Percentiles rank a stretch among this genome's conserved stretches.
Conservation (phyloP, 768 basidiomycete genomes). For the Serendipita vermifera region DNA sequence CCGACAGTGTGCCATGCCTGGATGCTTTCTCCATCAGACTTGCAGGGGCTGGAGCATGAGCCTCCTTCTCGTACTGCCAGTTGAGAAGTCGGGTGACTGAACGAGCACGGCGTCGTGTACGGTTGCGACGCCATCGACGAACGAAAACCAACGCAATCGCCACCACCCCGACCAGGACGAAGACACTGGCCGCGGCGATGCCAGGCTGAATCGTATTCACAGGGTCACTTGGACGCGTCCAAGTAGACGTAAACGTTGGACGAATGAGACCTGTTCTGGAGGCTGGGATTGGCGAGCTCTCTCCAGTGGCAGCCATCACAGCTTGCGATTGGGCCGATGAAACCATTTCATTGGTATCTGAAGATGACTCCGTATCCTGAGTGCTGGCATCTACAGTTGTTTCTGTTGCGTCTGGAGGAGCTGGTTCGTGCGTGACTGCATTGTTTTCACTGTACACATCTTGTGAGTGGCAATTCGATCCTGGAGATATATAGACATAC, state of each 20-base stretch:
- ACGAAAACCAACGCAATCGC: not conserved
- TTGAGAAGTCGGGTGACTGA: conserved; percentile 2
- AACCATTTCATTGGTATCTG: too few relatives aligned
- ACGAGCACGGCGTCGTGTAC: not conserved
- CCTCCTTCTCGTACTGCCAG: not conserved
- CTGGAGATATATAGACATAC: too few relatives aligned
- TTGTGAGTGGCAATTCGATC: too few relatives aligned
- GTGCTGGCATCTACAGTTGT: too few relatives aligned
- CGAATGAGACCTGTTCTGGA: not conserved
- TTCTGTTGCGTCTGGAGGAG: too few relatives aligned
- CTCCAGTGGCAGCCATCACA: too few relatives aligned
- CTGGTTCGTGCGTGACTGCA: too few relatives aligned
- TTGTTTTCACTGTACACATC: too few relatives aligned
- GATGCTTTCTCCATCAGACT: not conserved
- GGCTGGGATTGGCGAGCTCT: not conserved
- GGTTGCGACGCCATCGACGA: conserved; percentile 2
- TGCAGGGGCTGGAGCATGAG: not conserved
- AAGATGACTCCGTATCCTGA: too few relatives aligned
- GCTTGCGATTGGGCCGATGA: too few relatives aligned
- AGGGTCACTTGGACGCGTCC: conserved; percentile 1
- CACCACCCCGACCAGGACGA: not conserved
- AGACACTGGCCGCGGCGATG: not conserved
- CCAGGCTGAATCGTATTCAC: not conserved
- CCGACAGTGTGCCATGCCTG: not conserved
- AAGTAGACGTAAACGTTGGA: conserved; percentile 1